Base-by-base conservation (phyloP, 371 early-diverging fungal genomes). In the Mortierella sp. region DNA sequence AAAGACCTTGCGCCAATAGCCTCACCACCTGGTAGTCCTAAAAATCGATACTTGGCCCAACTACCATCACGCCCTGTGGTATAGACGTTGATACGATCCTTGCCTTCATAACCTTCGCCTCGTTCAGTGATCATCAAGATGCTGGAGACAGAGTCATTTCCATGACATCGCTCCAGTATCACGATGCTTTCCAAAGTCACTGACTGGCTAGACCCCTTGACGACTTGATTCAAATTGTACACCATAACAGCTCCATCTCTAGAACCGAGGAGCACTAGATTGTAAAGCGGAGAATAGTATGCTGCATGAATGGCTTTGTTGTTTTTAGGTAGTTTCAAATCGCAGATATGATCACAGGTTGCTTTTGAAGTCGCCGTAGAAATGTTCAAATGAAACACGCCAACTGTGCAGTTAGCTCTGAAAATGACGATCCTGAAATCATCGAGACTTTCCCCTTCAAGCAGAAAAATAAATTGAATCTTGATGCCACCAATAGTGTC, bases 11-110 rank as follows among this genome's bases (percentile, higher is more conserved):
- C 67, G 11, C 72, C 85, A 47, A 65, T 14, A n/a, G 22, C 35
- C 40, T 85, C 76, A 20, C 72, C 74, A 22, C 72, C 73, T 28
- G 71, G 40, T 24, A 86, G 59, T 24, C 77, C 83, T 32, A 71
- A 65, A n/a, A 92, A 83, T n/a, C 91, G 84, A 64, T 90, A 91
- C 43, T 90, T 87, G 26, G 87, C 87, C 84, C 87, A 93, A 37
- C 87, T 86, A 1, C 94, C 94, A 83, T 94, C 94, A 10, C 94
- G 87, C 5, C 94, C 94, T 6, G 91, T 89, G 2, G 92, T 88
- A 75, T 87, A 92, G 26, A 94, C 88, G 1, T 71, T 76, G 30
- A 92, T 66, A 22, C 83, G 80, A 8, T 83, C 77, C 10, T 69
- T 72, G n/a, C 79, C 80, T 9, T 85, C 75, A 8, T 69, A 57